Evolutionary conservation across 495 filamentous ascomycete genomes (phyloP), one percentile per base, ranked within the genome.

Genomic region (Cetradonia linearis): DNA sequence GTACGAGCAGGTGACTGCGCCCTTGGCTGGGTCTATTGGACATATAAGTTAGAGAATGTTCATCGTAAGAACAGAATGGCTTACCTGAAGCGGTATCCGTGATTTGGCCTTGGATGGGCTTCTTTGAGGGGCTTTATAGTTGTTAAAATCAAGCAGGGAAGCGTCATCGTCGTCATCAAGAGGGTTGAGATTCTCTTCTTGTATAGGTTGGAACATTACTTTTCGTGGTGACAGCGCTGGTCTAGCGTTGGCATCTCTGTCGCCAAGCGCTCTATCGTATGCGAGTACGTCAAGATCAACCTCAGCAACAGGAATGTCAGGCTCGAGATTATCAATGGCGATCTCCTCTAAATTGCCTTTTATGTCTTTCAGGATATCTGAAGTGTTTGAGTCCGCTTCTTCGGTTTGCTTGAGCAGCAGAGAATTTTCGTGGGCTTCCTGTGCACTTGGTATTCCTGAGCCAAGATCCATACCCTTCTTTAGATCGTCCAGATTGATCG

Each of bases 401-500:
- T 73, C 68, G 18, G 52, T 66, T 37, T 69, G 64, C 13, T 60
- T 67, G 25, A 69, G 56, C 31, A 49, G 56, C 27, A 49, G 55
- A 9, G 61, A 55, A 47, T 71, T 59, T 69, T 70, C 61, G 64
- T 72, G 53, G 56, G 69, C 34, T 50, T 63, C 78, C 74, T n/a
- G 80, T 73, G 31, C 76, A 72, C 28, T 76, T 70, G 59, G 80
- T 74, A 55, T 79, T 74, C 62, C 85, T 75, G 38, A 83, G 73
- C 69, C 85, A 9, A 90, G 77, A 30, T 77, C 77, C 69, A 96
- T 75, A 1, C 88, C 86, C 74, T 83, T 83, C 71, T 83, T 86
- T 55, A 95, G 70, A 68, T 95, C 91, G 31, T 95, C 89, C 30
- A 91, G 77, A 63, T 90, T 85, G 37, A 96, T 81, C 0, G 88